Conservation (phyloP, 345 rosid genomes). For the Lenwebbia sp. region DNA sequence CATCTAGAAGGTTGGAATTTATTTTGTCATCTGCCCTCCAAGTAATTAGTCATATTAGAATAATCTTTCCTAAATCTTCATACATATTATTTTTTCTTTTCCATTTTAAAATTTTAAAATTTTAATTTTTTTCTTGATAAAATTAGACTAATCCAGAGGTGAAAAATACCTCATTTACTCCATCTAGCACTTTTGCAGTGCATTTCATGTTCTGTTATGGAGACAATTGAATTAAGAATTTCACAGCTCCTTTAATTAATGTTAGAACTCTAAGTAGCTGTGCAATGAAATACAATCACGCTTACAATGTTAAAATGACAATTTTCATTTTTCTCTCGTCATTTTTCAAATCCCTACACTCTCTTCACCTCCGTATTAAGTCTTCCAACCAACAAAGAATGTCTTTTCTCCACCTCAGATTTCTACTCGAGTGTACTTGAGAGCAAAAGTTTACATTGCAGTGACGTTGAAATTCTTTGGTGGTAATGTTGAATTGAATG, state of each 20-base stretch:
- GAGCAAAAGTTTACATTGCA: background rate
- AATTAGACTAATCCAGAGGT: background rate
- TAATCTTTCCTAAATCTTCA: background rate
- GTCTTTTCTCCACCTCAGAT: background rate
- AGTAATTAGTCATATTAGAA: background rate
- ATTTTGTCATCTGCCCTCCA: too few species aligned
- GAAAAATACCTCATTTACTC: background rate
- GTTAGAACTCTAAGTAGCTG: background rate
- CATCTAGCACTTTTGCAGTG: background rate
- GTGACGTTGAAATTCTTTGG: background rate
- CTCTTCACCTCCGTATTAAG: background rate
- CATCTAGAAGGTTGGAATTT: background rate
- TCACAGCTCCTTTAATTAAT: background rate
- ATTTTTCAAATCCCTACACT: background rate
- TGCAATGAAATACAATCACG: background rate
- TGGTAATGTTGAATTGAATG: background rate
- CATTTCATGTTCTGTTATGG: background rate
- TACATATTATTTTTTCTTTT: too few species aligned
- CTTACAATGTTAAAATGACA: background rate
- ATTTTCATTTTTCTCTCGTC: too few species aligned
- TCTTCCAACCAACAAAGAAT: background rate
- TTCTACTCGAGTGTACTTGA: background rate
- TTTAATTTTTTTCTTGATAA: too few species aligned
- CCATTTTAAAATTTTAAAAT: too few species aligned
- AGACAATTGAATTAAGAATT: background rate